Evolutionary conservation across 1,139 yeast genomes (phyloP), one percentile per base, ranked within the genome.

Genomic region (Yamadazyma aaseri): DNA sequence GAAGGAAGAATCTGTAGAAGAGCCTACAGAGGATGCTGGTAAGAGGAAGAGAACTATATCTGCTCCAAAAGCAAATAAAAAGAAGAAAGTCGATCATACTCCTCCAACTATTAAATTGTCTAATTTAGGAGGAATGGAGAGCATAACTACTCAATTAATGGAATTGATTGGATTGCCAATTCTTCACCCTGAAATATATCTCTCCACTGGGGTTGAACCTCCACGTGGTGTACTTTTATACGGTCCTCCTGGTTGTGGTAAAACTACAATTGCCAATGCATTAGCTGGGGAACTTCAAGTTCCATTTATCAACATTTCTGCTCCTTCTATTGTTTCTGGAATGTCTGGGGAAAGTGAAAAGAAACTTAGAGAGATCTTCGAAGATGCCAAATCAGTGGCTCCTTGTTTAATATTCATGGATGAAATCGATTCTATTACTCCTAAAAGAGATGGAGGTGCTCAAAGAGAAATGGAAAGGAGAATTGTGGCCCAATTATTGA

Each of bases 181-280:
- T 23, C 64, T 86, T 26, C 98, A 92, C 53, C 97, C 97, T 0
- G 98, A 92, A 57, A 86, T 92, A 2, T 92, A 87, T 53, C 47
- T 68, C 12, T 74, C 90, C 7, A 85, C 96, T 0, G 97, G 98
- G 16, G 90, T 92, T 4, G 96, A 89, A 47, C 96, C 97, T 10
- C 96, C 98, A n/a, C 71, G 97, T 30, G 98, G 98, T 40, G 96
- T 92, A 2, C 59, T 92, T 18, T 63, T 92, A 20, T 96, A 90
- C 57, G 99, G 99, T 0, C 98, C 99, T 0, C 98, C 98, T 1
- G 99, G 99, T 10, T 92, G 98, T 65, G 99, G 99, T 55, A 92
- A 92, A 53, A 92, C 99, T 0, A 82, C 96, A 34, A 81, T 92
- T 38, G 98, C 98, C 2, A 87, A 90, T 58, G 97, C 97, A 0